Percentiles rank a stretch among this genome's conserved stretches.
phyloP scores from a whole-genome alignment of 371 early-diverging fungal genomes.

The Chytridiales sp. region DNA sequence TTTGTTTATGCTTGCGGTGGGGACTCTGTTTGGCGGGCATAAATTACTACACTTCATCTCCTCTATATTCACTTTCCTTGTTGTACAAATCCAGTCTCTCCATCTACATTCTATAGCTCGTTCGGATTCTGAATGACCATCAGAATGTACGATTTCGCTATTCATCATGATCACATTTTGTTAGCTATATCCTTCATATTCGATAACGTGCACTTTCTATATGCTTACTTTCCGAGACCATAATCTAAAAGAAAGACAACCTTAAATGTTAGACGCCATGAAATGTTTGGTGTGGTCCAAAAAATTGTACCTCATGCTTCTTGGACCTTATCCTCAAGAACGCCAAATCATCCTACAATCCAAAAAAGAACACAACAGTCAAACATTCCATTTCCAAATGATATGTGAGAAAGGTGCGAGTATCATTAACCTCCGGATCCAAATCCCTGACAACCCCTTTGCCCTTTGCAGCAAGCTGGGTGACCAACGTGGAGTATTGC shows the following conservation, averaged over 20 bases:
- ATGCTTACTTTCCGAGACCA: slow-evolving; percentile 41
- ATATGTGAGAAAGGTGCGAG: neutral
- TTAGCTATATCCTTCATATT: neutral
- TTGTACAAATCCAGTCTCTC: no score
- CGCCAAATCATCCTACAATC: slow-evolving; percentile 35
- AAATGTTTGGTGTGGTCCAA: no score
- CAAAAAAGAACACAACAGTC: neutral
- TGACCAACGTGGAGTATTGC: slow-evolving; percentile 50
- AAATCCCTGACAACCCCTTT: slow-evolving; percentile 61
- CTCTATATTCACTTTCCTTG: no score
- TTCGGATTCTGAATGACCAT: slow-evolving; percentile 43
- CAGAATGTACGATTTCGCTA: slow-evolving; percentile 38
- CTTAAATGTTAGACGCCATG: neutral
- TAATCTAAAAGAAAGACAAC: slow-evolving; percentile 26
- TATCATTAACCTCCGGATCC: slow-evolving; percentile 51
- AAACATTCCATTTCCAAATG: no score
- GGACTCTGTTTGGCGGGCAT: no score
- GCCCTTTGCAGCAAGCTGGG: slow-evolving; percentile 59
- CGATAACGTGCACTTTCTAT: neutral
- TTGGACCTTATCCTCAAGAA: slow-evolving; percentile 36
- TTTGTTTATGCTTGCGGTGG: no score
- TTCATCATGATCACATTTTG: neutral
- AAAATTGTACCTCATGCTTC: slow-evolving; percentile 33
- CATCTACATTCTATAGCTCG: slow-evolving; percentile 29
- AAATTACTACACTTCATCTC: no score